A percentile compares a stretch with the other conserved stretches of the same genome.
These are phyloP conservation scores for Trichoderma sp. DNA, from an alignment of 2,329 filamentous ascomycete genomes.

Conservation along the genomic window DNA sequence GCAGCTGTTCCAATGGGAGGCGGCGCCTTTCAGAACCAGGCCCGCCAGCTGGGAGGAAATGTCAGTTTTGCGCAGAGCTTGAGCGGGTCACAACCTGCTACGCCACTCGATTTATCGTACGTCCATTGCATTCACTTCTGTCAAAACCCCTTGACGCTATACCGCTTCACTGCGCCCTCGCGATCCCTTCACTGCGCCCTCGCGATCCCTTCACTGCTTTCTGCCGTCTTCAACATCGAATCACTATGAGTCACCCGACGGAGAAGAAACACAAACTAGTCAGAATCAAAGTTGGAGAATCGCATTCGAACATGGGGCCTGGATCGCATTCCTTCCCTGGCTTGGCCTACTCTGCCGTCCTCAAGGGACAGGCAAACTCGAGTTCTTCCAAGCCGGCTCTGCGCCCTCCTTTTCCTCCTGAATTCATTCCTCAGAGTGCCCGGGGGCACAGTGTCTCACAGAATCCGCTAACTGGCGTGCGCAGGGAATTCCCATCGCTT, in stretches of 20 bases:
- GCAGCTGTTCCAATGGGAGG: constrained; percentile 62
- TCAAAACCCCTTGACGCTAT: not conserved
- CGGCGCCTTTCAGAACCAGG: constrained; percentile 54
- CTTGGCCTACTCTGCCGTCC: constrained; percentile 36
- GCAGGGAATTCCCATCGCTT: constrained; percentile 66
- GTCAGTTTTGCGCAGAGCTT: constrained; percentile 69
- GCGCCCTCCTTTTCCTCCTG: not conserved
- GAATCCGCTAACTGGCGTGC: not conserved
- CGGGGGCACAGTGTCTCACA: not conserved
- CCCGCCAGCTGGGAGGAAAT: constrained; percentile 59
- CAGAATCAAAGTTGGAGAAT: constrained; percentile 25
- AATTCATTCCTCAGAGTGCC: not conserved
- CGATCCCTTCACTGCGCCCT: not conserved
- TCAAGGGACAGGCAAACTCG: constrained; percentile 35
- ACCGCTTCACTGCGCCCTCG: not conserved
- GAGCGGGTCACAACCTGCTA: constrained; percentile 62
- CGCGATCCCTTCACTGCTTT: not conserved
- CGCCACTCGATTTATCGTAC: constrained; percentile 66
- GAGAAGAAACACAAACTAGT: constrained; percentile 26
- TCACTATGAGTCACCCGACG: constrained; percentile 16
- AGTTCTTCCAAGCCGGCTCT: constrained; percentile 8
- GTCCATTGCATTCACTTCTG: constrained; percentile 40
- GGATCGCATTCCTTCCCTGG: constrained; percentile 12
- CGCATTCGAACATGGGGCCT: not conserved
- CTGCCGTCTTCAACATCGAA: not conserved